A percentile compares a stretch with the other conserved stretches of the same genome.
Evolutionary conservation across 345 rosid genomes (phyloP).

Genomic region (Brassica incana): DNA sequence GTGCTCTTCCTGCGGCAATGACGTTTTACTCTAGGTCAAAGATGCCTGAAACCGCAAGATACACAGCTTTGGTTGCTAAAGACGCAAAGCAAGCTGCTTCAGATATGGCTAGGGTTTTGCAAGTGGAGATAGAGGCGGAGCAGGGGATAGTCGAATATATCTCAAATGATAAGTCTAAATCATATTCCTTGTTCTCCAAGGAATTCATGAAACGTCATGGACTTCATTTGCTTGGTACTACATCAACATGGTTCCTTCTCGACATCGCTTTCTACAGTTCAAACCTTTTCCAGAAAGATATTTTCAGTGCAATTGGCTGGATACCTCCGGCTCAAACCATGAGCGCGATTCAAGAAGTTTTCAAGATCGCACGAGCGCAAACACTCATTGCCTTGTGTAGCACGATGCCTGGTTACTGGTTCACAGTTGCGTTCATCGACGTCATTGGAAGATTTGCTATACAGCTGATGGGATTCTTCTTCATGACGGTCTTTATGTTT

Average conservation of each 20-base stretch:
- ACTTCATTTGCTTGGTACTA: neutral
- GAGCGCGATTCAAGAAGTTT: neutral
- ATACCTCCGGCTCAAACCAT: neutral
- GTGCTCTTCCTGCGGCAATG: slow-evolving; percentile 45
- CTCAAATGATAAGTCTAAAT: slow-evolving; percentile 2
- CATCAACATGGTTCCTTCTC: neutral
- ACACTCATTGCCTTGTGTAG: neutral
- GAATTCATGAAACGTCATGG: slow-evolving; percentile 37
- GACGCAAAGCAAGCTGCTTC: neutral
- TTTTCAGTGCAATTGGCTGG: neutral
- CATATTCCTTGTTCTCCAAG: slow-evolving; percentile 44
- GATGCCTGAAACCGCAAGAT: slow-evolving; percentile 50
- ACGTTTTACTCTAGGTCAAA: slow-evolving; percentile 42
- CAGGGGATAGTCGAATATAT: slow-evolving; percentile 9
- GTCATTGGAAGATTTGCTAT: slow-evolving; percentile 60
- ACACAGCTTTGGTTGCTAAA: slow-evolving; percentile 15
- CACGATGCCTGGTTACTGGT: slow-evolving; percentile 72
- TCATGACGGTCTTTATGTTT: slow-evolving; percentile 53
- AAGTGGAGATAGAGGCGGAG: slow-evolving; percentile 23
- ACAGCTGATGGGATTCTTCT: slow-evolving; percentile 62
- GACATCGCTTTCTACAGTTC: neutral
- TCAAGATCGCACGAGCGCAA: neutral
- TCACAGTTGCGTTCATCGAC: slow-evolving; percentile 65
- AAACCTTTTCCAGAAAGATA: neutral
- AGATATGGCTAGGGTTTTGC: neutral